These are phyloP conservation scores for Lentinula sp. DNA, from an alignment of 768 basidiomycete genomes.

Conservation along the genomic window DNA sequence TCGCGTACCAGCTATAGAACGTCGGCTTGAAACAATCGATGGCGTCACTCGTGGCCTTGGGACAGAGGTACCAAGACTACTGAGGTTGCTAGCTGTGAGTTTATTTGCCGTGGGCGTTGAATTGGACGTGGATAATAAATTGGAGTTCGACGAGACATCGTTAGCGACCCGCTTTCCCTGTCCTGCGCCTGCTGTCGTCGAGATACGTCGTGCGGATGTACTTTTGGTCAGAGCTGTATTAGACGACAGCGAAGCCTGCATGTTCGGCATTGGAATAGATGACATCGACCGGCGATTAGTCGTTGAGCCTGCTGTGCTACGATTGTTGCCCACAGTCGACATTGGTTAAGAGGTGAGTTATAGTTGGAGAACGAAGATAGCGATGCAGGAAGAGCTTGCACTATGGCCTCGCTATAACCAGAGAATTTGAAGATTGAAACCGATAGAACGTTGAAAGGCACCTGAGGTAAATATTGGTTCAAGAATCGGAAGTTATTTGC, in stretches of 20 bases:
- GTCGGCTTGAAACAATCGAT: conserved; percentile 1
- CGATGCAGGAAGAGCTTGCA: not conserved
- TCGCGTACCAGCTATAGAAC: not conserved
- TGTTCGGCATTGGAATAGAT: not conserved
- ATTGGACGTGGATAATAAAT: not conserved
- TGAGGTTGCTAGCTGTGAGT: not conserved
- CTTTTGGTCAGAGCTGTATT: not conserved
- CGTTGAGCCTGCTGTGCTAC: not conserved
- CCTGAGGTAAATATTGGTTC: not conserved
- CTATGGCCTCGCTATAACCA: not conserved
- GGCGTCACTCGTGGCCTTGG: not conserved
- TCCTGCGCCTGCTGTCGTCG: not conserved
- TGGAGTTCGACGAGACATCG: not conserved
- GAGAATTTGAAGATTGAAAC: not conserved
- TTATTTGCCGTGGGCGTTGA: not conserved
- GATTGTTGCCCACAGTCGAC: conserved; percentile 2
- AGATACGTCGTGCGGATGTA: not conserved
- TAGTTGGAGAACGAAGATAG: not conserved
- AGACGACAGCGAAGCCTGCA: not conserved
- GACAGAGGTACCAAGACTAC: not conserved
- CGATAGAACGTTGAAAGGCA: not conserved
- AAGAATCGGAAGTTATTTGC: not conserved
- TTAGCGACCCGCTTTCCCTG: not conserved
- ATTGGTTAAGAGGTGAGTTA: not conserved
- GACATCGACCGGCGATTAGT: conserved; percentile 1